Evolutionary conservation across 805 yeast genomes (phyloP).

Genomic region (Wickerhamiella slavikovae): DNA sequence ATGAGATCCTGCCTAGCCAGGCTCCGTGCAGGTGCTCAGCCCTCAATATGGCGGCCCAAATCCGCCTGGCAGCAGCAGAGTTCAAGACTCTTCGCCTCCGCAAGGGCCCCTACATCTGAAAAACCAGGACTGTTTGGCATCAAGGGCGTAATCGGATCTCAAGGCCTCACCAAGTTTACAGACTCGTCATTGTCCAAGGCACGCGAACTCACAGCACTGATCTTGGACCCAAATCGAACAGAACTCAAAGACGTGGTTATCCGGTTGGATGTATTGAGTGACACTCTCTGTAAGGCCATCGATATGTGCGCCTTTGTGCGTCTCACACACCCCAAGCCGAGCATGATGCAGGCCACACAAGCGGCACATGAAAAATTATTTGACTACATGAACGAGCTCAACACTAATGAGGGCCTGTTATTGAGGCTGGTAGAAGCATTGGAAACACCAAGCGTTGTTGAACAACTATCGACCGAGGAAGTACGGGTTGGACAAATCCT

Average conservation of each 20-base stretch:
- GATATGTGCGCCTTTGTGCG: slow-evolving; percentile 86
- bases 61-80: too few relatives aligned
- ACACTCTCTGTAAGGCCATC: slow-evolving; percentile 74
- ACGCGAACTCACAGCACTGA: slow-evolving; percentile 19
- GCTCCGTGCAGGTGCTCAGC: too few relatives aligned
- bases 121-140: slow-evolving; percentile 51
- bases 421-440: slow-evolving; percentile 37
- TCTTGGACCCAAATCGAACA: slow-evolving; percentile 33
- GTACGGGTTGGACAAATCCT: slow-evolving; percentile 61
- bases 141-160: slow-evolving; percentile 44
- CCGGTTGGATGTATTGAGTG: slow-evolving; percentile 67
- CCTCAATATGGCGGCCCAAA: too few relatives aligned
- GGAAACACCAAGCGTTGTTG: slow-evolving; percentile 18
- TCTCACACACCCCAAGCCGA: slow-evolving; percentile 60
- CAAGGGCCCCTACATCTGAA: slow-evolving; percentile 11
- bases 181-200: slow-evolving; percentile 45
- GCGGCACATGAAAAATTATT: slow-evolving; percentile 72
- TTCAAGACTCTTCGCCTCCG: neutral
- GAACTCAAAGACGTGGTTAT: slow-evolving; percentile 28
- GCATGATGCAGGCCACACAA: slow-evolving; percentile 65
- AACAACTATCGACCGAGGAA: slow-evolving; percentile 48
- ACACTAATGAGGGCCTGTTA: slow-evolving; percentile 62
- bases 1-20: too few relatives aligned
- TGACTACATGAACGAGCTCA: slow-evolving; percentile 81
- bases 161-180: slow-evolving; percentile 51